phyloP scores from a whole-genome alignment of 148 eudicot species.

The Salicornia ramosissima region DNA sequence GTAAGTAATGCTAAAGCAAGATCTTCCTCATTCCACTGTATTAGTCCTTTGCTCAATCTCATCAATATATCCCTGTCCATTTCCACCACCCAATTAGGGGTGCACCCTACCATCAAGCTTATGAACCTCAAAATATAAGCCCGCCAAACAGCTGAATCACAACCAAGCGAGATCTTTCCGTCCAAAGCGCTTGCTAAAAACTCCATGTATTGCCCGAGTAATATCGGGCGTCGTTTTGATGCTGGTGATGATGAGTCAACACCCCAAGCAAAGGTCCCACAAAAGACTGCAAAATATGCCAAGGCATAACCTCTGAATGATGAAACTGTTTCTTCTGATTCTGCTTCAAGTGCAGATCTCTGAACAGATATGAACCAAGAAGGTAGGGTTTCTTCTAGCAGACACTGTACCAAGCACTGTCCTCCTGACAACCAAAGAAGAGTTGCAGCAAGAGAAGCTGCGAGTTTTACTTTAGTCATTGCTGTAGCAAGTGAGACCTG shows the following conservation, averaged over 20 bases:
- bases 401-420: constrained; percentile 53
- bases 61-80: constrained; percentile 45
- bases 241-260: constrained; percentile 49
- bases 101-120: constrained; percentile 60
- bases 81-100: constrained; percentile 68
- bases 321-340: constrained; percentile 35
- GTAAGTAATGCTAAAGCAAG: constrained; percentile 64
- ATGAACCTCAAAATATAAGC: constrained; percentile 58
- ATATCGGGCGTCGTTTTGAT: constrained; percentile 46
- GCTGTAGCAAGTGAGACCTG: constrained; percentile 53
- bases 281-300: constrained; percentile 61
- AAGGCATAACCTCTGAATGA: constrained; percentile 60
- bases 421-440: constrained; percentile 72
- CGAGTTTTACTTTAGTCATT: constrained; percentile 62
- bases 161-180: constrained; percentile 72
- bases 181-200: constrained; percentile 69
- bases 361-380: constrained; percentile 80
- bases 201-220: constrained; percentile 58
- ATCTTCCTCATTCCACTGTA: constrained; percentile 55
- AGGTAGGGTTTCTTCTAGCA: constrained; percentile 71
- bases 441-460: constrained; percentile 74
- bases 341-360: constrained; percentile 37
- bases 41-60: constrained; percentile 56
- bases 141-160: constrained; percentile 62
- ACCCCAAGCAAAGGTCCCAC: constrained; percentile 71